Evolutionary conservation across 2,329 filamentous ascomycete genomes (phyloP).

Genomic region (Verticillium longisporum): DNA sequence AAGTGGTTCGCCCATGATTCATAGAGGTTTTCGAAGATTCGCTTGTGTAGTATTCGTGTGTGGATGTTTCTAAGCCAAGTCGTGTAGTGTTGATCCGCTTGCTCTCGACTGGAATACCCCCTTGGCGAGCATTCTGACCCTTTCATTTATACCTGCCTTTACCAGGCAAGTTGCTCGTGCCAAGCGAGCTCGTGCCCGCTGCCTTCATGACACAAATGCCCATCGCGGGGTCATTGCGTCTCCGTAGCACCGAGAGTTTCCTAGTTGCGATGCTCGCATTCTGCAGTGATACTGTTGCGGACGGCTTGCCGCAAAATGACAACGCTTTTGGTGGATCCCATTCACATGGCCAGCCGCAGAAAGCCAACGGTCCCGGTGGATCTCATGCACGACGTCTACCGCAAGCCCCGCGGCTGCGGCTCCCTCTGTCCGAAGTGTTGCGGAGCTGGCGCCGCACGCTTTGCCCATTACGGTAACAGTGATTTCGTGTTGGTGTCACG

Average conservation of each 20-base stretch:
- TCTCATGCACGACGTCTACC: not conserved
- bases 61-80: too few species aligned
- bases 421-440: not conserved
- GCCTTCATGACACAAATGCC: too few species aligned
- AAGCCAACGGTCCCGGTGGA: not conserved
- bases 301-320: not conserved
- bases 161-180: too few species aligned
- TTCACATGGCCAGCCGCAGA: not conserved
- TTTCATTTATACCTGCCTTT: not conserved
- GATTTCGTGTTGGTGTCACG: not conserved
- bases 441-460: not conserved
- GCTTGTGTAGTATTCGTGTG: not conserved
- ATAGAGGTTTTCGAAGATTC: not conserved
- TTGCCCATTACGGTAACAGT: not conserved
- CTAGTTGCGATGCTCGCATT: not conserved
- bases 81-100: too few species aligned
- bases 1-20: constrained; percentile 12
- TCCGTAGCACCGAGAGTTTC: not conserved
- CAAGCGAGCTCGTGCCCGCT: too few species aligned
- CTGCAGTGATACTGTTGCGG: not conserved
- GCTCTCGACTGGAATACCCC: not conserved
- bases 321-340: too few species aligned
- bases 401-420: too few species aligned
- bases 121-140: not conserved
- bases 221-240: too few species aligned